These are phyloP conservation scores for Lenwebbia sp. DNA, from an alignment of 345 rosid genomes.

Conservation along the genomic window DNA sequence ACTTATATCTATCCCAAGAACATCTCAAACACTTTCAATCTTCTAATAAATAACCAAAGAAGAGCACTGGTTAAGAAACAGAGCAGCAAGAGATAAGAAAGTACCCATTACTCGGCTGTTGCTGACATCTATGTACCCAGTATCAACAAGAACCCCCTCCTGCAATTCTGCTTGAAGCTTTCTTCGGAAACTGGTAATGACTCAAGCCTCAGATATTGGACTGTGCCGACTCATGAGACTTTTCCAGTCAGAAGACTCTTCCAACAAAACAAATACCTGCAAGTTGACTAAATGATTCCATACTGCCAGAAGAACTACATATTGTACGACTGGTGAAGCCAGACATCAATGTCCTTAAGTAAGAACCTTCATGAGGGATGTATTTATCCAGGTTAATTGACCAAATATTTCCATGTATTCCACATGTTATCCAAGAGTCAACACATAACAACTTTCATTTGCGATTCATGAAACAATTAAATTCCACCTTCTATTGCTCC, in stretches of 20 bases:
- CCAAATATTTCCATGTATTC: not conserved
- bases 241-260: not conserved
- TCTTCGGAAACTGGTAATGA: not conserved
- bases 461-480: not conserved
- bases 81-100: not conserved
- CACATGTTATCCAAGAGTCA: not conserved
- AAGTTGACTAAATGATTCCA: no score
- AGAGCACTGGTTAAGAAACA: no score
- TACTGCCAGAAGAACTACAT: no score
- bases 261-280: not conserved
- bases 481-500: not conserved
- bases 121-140: slow-evolving; percentile 63
- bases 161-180: no score
- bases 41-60: not conserved
- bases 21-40: not conserved
- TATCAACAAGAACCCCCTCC: slow-evolving; percentile 79
- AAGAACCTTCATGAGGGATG: no score
- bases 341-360: no score
- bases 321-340: no score
- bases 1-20: not conserved
- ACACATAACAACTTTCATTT: not conserved
- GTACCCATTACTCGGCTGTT: slow-evolving; percentile 26
- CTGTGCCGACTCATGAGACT: not conserved
- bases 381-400: no score
- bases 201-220: not conserved